Percentiles rank a stretch among this genome's conserved stretches.
Conservation (phyloP, 2,329 filamentous ascomycete species). For the Aspergillus sp. region DNA sequence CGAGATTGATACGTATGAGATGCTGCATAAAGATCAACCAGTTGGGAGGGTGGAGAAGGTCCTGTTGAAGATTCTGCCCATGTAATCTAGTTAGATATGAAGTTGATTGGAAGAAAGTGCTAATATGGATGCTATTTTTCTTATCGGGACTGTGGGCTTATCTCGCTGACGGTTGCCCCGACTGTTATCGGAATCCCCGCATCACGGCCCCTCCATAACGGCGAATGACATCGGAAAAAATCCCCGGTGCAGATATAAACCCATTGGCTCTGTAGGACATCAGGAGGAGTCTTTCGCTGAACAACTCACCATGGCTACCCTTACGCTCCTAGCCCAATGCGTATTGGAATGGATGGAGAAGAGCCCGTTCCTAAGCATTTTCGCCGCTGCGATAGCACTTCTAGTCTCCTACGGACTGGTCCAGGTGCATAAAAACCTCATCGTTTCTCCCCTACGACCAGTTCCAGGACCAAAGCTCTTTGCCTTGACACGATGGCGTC, state of each 20-base stretch:
- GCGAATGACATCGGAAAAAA: not conserved
- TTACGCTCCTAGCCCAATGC: not conserved
- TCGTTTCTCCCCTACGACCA: not conserved
- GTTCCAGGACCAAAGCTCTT: slow-evolving; percentile 40
- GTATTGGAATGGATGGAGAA: not conserved
- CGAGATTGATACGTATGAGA: slow-evolving; percentile 25
- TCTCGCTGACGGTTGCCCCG: not conserved
- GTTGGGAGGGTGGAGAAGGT: slow-evolving; percentile 4
- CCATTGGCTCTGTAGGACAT: not conserved
- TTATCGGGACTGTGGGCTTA: not conserved
- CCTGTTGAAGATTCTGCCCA: not conserved
- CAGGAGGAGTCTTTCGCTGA: no score
- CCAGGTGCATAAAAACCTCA: not conserved
- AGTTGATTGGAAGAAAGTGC: no score
- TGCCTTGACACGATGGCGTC: slow-evolving; percentile 46
- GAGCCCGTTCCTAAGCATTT: not conserved
- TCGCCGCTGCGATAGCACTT: not conserved
- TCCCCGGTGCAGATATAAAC: not conserved
- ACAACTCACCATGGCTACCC: not conserved
- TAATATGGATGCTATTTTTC: not conserved
- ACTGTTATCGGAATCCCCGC: not conserved
- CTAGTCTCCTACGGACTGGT: not conserved
- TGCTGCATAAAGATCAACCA: not conserved
- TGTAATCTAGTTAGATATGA: not conserved
- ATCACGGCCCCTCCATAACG: not conserved